Base-by-base conservation (phyloP, 768 basidiomycete genomes). In the Scleroderma bovista region DNA sequence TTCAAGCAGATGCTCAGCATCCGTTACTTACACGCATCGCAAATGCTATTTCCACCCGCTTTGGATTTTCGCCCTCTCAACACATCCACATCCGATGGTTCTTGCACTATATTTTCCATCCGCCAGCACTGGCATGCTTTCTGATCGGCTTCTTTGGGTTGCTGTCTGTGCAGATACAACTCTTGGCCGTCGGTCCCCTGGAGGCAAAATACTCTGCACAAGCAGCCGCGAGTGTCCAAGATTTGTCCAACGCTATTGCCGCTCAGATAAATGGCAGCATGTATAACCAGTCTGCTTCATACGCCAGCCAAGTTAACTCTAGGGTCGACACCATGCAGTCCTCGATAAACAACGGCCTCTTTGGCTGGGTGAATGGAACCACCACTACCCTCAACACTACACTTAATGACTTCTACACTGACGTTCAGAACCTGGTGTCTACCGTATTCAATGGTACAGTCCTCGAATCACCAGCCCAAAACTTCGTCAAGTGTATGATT, bases 301-400 rank as follows among this genome's bases (percentile, higher is more conserved):
- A 94, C 56, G 93, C 94, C 3, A 73, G 66, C n/a, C 75, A 74
- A 29, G 75, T 93, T 60, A 99, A 98, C 56, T 60, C 59, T 17
- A 86, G 80, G 26, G 81, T 97, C 19, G 76, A 80, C 44, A 58
- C 58, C 31, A 75, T 91, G 44, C 89, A 98, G 69, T 74, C 72
- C 34, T 78, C 81, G 6, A 80, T 98, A 67, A 91, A 97, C 64
- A 72, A 90, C 36, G 88, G 87, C 22, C 69, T 98, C 41, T 95
- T 98, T 54, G 93, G 93, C 10, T 98, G 94, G 94, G 85, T 98
- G 44, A 93, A 97, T 59, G 78, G 74, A 16, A 95, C 95, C 8
- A 95, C 93, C 1, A 83, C 81, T 3, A 83, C 85, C 6, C 77
- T 99, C 47, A 99, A 99, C 66, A 71, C 74, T 57, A 96, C 95